Evolutionary conservation across 305 asterid species (phyloP).

Genomic region (Nicotiana rustica): DNA sequence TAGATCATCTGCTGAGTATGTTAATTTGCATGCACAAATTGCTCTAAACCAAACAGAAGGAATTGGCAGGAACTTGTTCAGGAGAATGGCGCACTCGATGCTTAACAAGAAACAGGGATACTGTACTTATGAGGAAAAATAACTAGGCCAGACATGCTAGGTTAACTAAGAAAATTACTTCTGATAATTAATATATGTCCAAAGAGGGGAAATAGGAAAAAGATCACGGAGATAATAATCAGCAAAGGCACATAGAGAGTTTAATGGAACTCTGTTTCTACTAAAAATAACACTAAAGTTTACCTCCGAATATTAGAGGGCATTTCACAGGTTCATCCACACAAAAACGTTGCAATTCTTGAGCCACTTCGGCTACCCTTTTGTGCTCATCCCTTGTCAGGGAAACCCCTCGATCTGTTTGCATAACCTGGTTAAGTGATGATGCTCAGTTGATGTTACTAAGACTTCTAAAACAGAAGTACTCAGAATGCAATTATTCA

Average conservation of each 20-base stretch:
- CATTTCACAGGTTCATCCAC: slow-evolving; percentile 85
- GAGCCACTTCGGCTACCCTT: slow-evolving; percentile 73
- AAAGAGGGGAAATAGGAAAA: not conserved
- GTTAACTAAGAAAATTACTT: not conserved
- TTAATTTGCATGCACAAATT: not conserved
- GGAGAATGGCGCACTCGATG: not conserved
- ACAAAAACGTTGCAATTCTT: slow-evolving; percentile 65
- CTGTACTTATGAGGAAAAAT: not conserved
- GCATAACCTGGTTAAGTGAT: slow-evolving; percentile 55
- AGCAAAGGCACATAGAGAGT: not conserved
- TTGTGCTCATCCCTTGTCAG: slow-evolving; percentile 66
- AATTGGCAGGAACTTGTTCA: not conserved
- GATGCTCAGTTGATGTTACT: slow-evolving; percentile 38
- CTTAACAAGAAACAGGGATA: not conserved
- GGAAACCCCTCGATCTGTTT: slow-evolving; percentile 83
- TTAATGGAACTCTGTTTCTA: slow-evolving; percentile 21
- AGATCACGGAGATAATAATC: not conserved
- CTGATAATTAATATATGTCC: not conserved
- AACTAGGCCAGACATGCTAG: not conserved
- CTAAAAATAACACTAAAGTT: not conserved
- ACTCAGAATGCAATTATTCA: not conserved
- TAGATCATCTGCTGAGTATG: not conserved
- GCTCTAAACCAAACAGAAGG: not conserved
- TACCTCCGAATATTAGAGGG: slow-evolving; percentile 96
- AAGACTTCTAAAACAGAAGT: not conserved